Conservation (phyloP, 2,329 filamentous ascomycete genomes). For the Drechmeria coniospora region DNA sequence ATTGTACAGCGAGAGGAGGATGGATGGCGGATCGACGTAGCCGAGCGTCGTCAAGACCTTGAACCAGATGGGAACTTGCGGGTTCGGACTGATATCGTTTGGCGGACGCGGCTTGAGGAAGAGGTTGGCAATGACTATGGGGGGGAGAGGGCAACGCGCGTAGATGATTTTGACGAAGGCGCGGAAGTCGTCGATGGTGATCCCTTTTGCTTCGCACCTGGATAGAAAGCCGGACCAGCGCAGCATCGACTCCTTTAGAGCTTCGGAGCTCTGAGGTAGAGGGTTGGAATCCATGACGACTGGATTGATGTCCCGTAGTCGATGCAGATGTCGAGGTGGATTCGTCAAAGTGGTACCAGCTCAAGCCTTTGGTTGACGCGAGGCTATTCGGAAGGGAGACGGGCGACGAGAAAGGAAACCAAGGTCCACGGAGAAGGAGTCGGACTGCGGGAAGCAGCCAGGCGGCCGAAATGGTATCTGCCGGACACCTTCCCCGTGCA, state of each 20-base stretch:
- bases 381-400: not conserved
- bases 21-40: conserved; percentile 36
- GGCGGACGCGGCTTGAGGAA: conserved; percentile 37
- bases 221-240: conserved; percentile 37
- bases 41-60: conserved; percentile 35
- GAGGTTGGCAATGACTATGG: conserved; percentile 37
- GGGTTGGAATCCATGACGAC: conserved; percentile 12
- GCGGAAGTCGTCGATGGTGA: conserved; percentile 38
- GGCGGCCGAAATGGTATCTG: no score
- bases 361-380: no score
- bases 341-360: no score
- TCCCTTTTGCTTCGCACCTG: conserved; percentile 32
- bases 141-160: conserved; percentile 34
- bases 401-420: no score
- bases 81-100: conserved; percentile 37
- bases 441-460: no score
- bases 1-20: conserved; percentile 39
- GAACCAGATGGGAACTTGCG: conserved; percentile 43
- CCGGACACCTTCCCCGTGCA: no score
- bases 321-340: no score
- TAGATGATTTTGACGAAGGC: conserved; percentile 33
- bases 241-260: conserved; percentile 13
- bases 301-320: no score
- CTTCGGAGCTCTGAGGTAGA: conserved; percentile 7
- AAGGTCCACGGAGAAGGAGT: no score